Percentiles rank a stretch among this genome's conserved stretches.
Conservation (phyloP, 331 rosid genomes). For the Malus hybrid region DNA sequence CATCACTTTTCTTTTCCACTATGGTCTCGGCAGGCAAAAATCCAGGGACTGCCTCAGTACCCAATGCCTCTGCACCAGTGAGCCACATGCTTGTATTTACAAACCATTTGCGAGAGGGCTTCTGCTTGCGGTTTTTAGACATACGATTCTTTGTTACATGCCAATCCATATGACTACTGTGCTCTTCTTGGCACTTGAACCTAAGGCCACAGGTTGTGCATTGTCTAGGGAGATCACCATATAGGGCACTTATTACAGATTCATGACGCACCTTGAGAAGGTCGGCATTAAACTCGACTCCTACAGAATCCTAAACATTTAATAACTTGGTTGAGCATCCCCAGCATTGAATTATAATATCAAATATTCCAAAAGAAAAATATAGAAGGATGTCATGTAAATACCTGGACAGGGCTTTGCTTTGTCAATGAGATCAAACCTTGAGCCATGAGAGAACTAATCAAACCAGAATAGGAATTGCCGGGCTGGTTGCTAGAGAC, state of each 20-base stretch:
- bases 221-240: slow-evolving; percentile 77
- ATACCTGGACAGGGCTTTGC: slow-evolving; percentile 59
- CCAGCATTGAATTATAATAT: slow-evolving; percentile 8
- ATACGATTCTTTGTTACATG: slow-evolving; percentile 92
- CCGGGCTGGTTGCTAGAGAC: slow-evolving; percentile 51
- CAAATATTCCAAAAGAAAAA: slow-evolving; percentile 10
- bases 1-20: slow-evolving; percentile 69
- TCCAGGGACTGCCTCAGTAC: slow-evolving; percentile 82
- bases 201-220: slow-evolving; percentile 94
- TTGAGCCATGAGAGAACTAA: slow-evolving; percentile 77
- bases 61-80: slow-evolving; percentile 94
- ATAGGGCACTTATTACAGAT: slow-evolving; percentile 68
- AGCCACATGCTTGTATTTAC: slow-evolving; percentile 92
- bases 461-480: slow-evolving; percentile 54
- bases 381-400: slow-evolving; percentile 1
- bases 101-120: slow-evolving; percentile 94
- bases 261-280: slow-evolving; percentile 75
- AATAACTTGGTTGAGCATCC: slow-evolving; percentile 19
- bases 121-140: slow-evolving; percentile 90
- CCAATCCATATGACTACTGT: slow-evolving; percentile 97
- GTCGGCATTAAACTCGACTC: slow-evolving; percentile 77
- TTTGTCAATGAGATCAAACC: slow-evolving; percentile 78
- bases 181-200: slow-evolving; percentile 89
- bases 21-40: slow-evolving; percentile 62
- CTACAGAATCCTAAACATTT: slow-evolving; percentile 65